Percentiles rank a stretch among this genome's conserved stretches.
Evolutionary conservation across 148 eudicot genomes (phyloP).

Genomic region (Euryodendron excelsum): DNA sequence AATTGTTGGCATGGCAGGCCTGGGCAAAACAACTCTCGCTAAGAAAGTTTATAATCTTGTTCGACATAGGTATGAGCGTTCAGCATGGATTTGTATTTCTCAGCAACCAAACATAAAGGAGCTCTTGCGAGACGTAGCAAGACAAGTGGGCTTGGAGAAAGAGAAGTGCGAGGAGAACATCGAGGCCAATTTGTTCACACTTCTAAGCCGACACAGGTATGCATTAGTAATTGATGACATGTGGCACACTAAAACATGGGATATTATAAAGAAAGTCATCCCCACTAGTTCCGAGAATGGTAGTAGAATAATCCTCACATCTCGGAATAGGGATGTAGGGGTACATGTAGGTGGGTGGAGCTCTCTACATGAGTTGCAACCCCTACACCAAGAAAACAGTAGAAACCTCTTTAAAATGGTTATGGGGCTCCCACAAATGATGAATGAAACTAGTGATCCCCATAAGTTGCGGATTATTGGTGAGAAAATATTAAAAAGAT

Average conservation of each 20-base stretch:
- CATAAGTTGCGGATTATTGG: no score
- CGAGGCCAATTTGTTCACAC: neutral
- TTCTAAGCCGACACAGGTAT: neutral
- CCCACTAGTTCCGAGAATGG: neutral
- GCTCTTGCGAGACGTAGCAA: constrained; percentile 13
- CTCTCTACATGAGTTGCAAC: neutral
- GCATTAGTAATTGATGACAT: constrained; percentile 16
- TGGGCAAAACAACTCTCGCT: constrained; percentile 17
- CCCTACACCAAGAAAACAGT: neutral
- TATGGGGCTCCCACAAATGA: neutral
- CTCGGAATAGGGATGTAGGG: neutral
- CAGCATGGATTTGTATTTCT: constrained; percentile 13
- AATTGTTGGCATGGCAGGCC: constrained; percentile 8
- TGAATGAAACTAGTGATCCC: neutral
- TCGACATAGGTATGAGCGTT: neutral
- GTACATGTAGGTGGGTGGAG: neutral
- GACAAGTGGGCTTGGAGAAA: constrained; percentile 15
- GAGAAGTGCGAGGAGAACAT: neutral
- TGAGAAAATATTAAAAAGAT: neutral
- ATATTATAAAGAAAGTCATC: neutral
- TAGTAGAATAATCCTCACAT: constrained; percentile 13
- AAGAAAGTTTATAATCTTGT: neutral
- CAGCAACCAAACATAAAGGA: neutral
- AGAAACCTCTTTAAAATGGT: neutral
- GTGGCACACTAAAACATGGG: constrained; percentile 1